Evolutionary conservation across 106 monocot genomes (phyloP), one percentile per base, ranked within the genome.

Genomic region (Alisma plantagoaquatica): DNA sequence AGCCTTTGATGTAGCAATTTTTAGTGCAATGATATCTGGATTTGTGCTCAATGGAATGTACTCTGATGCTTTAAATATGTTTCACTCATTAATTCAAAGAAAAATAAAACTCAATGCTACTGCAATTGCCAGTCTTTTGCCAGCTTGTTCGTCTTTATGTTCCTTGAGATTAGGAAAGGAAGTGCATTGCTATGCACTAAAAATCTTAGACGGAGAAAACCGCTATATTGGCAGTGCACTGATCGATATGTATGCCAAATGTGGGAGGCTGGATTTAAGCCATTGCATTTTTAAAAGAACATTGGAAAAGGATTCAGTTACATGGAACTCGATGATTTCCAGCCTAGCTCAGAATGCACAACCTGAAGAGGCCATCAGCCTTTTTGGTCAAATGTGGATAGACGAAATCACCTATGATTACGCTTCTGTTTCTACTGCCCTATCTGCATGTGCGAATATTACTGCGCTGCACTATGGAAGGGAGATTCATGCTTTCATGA

Each of bases 311-410:
- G 82, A 98, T 72, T 21, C 66, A 3, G 62, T 98, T 9, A 65
- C 79, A 31, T 98, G 96, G 96, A 96, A 96, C 59, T 88, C 96
- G 16, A 88, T 96, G 75, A 88, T 96, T 44, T 54, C 80, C 59
- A 88, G 74, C 57, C 76, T 81, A 33, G 51, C 64, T 15, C 96
- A 89, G 56, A 98, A 98, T 61, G 81, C 78, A 2, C 59, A 82
- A 33, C 84, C 75, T 22, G 71, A 84, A 46, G 70, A 70, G 33
- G 81, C 74, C 22, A 60, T 98, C 17, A 53, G 23, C 61, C 76
- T 89, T 57, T 89, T 89, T 43, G 70, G 68, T 5, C 42, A 82
- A 47, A 98, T 98, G 89, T 73, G 81, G 11, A 41, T 31, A 29
- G 78, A 84, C 66, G 76, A 89, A 29, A 46, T 85, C 31, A 67